Base-by-base conservation (phyloP, 2,329 filamentous ascomycete genomes). In the Sphaerulina musiva region DNA sequence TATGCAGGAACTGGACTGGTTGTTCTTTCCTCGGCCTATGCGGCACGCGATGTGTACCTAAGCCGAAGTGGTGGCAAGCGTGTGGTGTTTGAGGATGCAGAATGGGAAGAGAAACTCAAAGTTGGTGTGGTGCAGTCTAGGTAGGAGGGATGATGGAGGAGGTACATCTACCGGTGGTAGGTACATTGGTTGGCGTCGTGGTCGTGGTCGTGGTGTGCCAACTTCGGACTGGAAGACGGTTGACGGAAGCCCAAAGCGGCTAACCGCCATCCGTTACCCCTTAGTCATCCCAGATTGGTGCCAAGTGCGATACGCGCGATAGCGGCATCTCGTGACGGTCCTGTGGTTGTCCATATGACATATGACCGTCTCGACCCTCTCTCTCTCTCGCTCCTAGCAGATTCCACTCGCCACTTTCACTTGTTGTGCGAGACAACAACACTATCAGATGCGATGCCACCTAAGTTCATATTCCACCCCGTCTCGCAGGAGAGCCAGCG, bases 391-490 rank as follows among this genome's bases (percentile, higher is more conserved):
- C 26, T 29, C 20, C 20, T 20, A 20, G 26, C 26, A 29, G 26
- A 1, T 29, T 29, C 26, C 26, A 29, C 26, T 29, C 26, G 26
- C 26, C 26, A 29, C 26, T 29, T 29, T 29, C 26, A 29, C 26
- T 34, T 34, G 39, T 12, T 26, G 17, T 44, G 17, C 9, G 26
- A 29, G 5, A 7, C 26, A 42, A 17, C 42, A 26, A 29, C 8
- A 45, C 44, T 11, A 11, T 46, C 42, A 32, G 48, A 51, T 51
- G 48, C 48, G 48, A 51, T 51, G 48, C 48, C 41, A 45, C 48
- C 41, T 51, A 51, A 31, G 48, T 32, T 31, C 41, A 29, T 45
- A 23, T 40, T 32, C 29, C 36, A 11, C 34, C 34, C 10, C 10
- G 10, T 23, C 31, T 38, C 38, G n/a, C 29, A 20, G 26, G 40